Base-by-base conservation (phyloP, 306 rosid species). In the Pyrus bretschneideri region DNA sequence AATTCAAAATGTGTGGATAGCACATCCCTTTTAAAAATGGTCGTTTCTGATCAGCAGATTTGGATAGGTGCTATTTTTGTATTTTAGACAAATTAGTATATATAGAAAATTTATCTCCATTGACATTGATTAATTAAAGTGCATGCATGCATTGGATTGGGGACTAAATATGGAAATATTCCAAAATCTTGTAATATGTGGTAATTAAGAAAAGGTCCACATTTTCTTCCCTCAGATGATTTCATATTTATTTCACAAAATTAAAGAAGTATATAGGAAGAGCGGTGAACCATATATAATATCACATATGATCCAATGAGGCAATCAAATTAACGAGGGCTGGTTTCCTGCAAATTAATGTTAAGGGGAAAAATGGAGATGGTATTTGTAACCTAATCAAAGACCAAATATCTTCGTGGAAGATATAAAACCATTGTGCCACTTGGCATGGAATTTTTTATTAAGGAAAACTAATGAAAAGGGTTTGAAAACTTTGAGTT, bases 371-470 rank as follows among this genome's bases (percentile, higher is more conserved):
- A 71, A 30, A 60, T 75, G 67, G 40, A 72, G 79, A 63, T 74
- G 80, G 79, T 65, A 75, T 33, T 69, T 80, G 78, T 57, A 65
- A 70, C 15, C 74, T 25, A 29, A 61, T 58, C 13, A 73, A 84
- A 82, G 69, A 75, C 86, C 89, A 89, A 49, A 85, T 83, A 84
- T 91, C 90, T 82, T 87, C 60, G 21, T 3, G 67, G 85, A 81
- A 89, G 96, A 90, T 92, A 85, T 71, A 86, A 23, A 4, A 14
- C 85, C 89, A 54, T 49, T 17, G 75, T 58, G 89, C 69, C 89
- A 85, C 54, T 69, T 64, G 80, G 83, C 84, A 1, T 45, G 82
- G 55, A 84, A 17, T 58, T 74, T 68, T 76, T 61, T 84, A 76
- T 55, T 73, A 30, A 25, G 27, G 27, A 25, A 25, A 25, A 25